Conservation (phyloP, 179 eudicot species). For the Corrigiola litoralis region DNA sequence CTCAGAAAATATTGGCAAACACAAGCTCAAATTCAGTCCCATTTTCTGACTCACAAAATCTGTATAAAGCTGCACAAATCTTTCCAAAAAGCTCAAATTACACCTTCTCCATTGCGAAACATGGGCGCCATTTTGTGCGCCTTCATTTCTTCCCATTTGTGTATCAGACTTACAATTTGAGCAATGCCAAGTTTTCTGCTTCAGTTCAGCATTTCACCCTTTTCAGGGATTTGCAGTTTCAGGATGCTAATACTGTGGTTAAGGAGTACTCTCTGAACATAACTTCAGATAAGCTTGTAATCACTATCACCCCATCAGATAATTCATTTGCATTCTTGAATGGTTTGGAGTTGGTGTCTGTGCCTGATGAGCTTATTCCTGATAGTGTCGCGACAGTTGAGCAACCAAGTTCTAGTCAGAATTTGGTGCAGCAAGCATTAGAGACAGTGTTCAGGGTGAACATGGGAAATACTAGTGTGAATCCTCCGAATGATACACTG, state of each 20-base stretch:
- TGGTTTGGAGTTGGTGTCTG: slow-evolving; percentile 7
- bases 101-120: slow-evolving; percentile 6
- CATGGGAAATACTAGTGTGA: slow-evolving; percentile 6
- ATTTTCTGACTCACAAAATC: slow-evolving; percentile 2
- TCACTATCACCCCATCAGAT: slow-evolving; percentile 3
- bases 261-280: slow-evolving; percentile 6
- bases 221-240: slow-evolving; percentile 1
- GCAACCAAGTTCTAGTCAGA: slow-evolving; percentile 3
- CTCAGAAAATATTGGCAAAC: not conserved
- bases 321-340: slow-evolving; percentile 6
- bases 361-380: slow-evolving; percentile 10
- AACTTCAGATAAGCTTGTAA: not conserved
- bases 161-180: not conserved
- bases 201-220: slow-evolving; percentile 8
- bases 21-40: not conserved
- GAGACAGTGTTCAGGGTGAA: slow-evolving; percentile 1
- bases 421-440: not conserved
- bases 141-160: slow-evolving; percentile 10
- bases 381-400: slow-evolving; percentile 1
- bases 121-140: slow-evolving; percentile 5
- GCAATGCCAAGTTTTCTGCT: slow-evolving; percentile 1
- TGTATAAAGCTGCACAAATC: slow-evolving; percentile 11
- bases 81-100: slow-evolving; percentile 5
- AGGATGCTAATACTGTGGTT: not conserved
- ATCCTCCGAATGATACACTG: slow-evolving; percentile 7